A percentile compares a stretch with the other conserved stretches of the same genome.
These are phyloP conservation scores for Blastocystis sp. DNA, from an alignment of 352 stramenopile genomes.

Conservation along the genomic window DNA sequence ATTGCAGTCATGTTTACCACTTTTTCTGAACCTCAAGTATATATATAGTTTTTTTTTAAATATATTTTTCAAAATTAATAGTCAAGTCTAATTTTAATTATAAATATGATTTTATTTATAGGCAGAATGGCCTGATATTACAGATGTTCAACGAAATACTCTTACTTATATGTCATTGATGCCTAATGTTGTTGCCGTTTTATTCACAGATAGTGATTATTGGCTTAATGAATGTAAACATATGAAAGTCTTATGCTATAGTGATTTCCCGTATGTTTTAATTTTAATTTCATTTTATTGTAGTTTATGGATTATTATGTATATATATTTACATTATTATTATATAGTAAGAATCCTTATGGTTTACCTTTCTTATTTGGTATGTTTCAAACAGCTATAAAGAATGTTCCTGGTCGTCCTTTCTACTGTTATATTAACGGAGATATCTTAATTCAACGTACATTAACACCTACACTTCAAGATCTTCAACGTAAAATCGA, in stretches of 20 bases:
- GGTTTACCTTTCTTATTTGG: constrained; percentile 36
- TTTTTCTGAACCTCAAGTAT: too few relatives aligned
- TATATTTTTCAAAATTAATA: too few relatives aligned
- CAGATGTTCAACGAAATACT: constrained; percentile 30
- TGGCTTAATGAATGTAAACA: constrained; percentile 33
- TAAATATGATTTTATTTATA: too few relatives aligned
- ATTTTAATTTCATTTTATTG: too few relatives aligned
- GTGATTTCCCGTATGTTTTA: constrained; percentile 8
- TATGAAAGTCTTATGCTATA: constrained; percentile 25
- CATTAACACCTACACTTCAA: neutral
- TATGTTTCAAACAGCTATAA: constrained; percentile 10
- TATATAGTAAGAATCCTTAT: constrained; percentile 10
- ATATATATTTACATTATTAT: too few relatives aligned
- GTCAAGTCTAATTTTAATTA: too few relatives aligned
- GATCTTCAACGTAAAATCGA: constrained; percentile 7
- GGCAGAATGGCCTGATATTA: too few relatives aligned
- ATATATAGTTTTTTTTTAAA: too few relatives aligned
- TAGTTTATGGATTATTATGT: too few relatives aligned
- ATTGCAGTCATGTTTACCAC: too few relatives aligned
- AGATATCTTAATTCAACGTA: constrained; percentile 35
- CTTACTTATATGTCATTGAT: constrained; percentile 31
- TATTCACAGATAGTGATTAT: constrained; percentile 15
- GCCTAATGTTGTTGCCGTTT: constrained; percentile 16
- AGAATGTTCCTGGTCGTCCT: constrained; percentile 9
- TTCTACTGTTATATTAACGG: constrained; percentile 38